phyloP scores from a whole-genome alignment of 805 yeast species.

The Ogataea trehalophila region DNA sequence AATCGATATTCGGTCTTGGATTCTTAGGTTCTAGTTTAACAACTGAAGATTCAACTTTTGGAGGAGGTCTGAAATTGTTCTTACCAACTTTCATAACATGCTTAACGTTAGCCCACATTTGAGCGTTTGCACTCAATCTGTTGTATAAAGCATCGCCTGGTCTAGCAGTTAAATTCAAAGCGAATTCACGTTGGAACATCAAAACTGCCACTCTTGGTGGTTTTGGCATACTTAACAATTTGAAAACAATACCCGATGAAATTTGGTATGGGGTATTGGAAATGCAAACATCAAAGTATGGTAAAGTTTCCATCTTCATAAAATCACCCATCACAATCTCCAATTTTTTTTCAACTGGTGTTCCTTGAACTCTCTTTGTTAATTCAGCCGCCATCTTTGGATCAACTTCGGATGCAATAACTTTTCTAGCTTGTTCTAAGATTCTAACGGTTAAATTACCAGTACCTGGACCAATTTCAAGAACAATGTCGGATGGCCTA shows the following conservation, averaged over 20 bases:
- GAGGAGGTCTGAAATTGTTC: slow-evolving; percentile 96
- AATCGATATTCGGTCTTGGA: slow-evolving; percentile 93
- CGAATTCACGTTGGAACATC: slow-evolving; percentile 98
- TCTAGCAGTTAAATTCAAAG: slow-evolving; percentile 84
- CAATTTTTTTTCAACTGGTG: slow-evolving; percentile 86
- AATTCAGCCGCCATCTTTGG: slow-evolving; percentile 99
- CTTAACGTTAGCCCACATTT: slow-evolving; percentile 99
- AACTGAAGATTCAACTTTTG: slow-evolving; percentile 95
- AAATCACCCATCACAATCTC: slow-evolving; percentile 93
- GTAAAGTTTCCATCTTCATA: slow-evolving; percentile 83
- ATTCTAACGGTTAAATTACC: slow-evolving; percentile 95
- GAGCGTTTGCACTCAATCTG: slow-evolving; percentile 92
- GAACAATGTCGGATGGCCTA: slow-evolving; percentile 85
- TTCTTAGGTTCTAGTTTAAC: slow-evolving; percentile 87
- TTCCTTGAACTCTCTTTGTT: slow-evolving; percentile 95
- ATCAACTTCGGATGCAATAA: slow-evolving; percentile 97
- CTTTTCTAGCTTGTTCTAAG: slow-evolving; percentile 86
- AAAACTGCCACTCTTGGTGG: slow-evolving; percentile 94
- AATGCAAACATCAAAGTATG: slow-evolving; percentile 92
- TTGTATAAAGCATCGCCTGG: slow-evolving; percentile 96
- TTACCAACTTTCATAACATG: slow-evolving; percentile 98
- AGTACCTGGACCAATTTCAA: slow-evolving; percentile 99
- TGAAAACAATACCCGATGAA: slow-evolving; percentile 93
- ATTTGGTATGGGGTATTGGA: slow-evolving; percentile 98
- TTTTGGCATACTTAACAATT: slow-evolving; percentile 79